Conservation (phyloP, 1,139 yeast species). For the Kodamaea ohmeri region DNA sequence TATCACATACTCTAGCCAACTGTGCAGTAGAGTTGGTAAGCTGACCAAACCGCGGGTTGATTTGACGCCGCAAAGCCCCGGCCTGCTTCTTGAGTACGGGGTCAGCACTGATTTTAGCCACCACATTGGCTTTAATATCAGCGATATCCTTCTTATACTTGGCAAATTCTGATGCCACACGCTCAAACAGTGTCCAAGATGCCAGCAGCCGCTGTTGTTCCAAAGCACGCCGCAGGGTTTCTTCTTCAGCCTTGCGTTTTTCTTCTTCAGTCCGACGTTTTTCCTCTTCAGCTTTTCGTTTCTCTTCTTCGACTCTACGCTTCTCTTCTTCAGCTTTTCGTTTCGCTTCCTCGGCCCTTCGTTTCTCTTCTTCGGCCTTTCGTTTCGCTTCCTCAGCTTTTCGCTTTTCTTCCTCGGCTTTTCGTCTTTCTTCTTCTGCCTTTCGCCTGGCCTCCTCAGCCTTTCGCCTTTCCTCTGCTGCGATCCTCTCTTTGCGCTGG, state of each 20-base stretch:
- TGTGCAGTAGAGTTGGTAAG: conserved; percentile 70
- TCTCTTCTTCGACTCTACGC: conserved; percentile 13
- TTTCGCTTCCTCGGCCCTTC: conserved; percentile 11
- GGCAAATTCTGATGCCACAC: conserved; percentile 40
- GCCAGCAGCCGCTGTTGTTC: conserved; percentile 11
- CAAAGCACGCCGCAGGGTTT: conserved; percentile 15
- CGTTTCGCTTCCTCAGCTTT: conserved; percentile 8
- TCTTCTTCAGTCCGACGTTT: conserved; percentile 13
- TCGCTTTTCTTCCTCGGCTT: conserved; percentile 11
- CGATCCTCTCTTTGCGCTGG: conserved; percentile 4
- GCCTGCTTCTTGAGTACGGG: conserved; percentile 43
- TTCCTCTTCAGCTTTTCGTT: conserved; percentile 12
- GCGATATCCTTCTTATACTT: conserved; percentile 54
- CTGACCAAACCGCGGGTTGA: conserved; percentile 91
- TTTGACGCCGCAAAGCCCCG: conserved; percentile 56
- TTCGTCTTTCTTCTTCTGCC: conserved; percentile 10
- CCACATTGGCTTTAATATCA: conserved; percentile 59
- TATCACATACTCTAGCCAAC: conserved; percentile 48
- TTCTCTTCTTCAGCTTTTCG: conserved; percentile 9
- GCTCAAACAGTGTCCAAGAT: conserved; percentile 32
- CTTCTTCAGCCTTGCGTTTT: conserved; percentile 16
- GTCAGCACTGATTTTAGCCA: conserved; percentile 43
- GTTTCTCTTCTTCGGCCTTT: conserved; percentile 11
- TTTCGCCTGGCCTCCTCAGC: conserved; percentile 10
- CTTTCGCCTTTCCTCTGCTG: conserved; percentile 12